These are phyloP conservation scores for Umbilicaria muhlenbergii DNA, from an alignment of 495 filamentous ascomycete genomes.

Conservation along the genomic window DNA sequence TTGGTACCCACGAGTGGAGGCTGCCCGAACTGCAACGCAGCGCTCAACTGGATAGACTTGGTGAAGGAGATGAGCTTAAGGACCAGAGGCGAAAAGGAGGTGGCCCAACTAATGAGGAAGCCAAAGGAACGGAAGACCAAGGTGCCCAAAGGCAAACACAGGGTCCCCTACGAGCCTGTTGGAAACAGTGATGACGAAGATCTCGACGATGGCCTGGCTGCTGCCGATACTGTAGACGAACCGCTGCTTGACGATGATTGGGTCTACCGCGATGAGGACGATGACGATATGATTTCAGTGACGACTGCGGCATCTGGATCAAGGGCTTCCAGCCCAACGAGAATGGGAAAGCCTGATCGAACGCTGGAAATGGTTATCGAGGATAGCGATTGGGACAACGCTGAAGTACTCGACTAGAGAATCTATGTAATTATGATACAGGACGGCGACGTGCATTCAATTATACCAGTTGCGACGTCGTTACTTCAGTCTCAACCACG, in stretches of 20 bases:
- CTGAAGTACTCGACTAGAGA: conserved; percentile 30
- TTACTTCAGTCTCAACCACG: too few relatives aligned
- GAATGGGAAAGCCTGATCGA: conserved; percentile 6
- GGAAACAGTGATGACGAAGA: conserved; percentile 4
- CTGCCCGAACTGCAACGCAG: conserved; percentile 54
- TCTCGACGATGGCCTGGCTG: conserved; percentile 7
- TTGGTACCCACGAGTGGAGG: conserved; percentile 53
- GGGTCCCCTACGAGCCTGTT: not conserved
- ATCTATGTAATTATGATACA: not conserved
- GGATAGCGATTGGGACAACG: conserved; percentile 45
- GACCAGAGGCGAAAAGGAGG: conserved; percentile 45
- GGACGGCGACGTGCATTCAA: not conserved
- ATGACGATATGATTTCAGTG: conserved; percentile 13
- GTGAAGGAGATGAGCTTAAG: conserved; percentile 70
- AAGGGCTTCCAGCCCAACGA: conserved; percentile 9
- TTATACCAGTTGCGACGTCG: too few relatives aligned
- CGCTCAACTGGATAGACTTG: conserved; percentile 57
- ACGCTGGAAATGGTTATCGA: conserved; percentile 34
- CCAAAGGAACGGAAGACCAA: conserved; percentile 17
- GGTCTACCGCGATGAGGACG: conserved; percentile 17
- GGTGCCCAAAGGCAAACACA: conserved; percentile 6
- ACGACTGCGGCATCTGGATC: conserved; percentile 22
- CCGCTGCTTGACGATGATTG: conserved; percentile 9
- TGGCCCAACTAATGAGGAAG: conserved; percentile 47
- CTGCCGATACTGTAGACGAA: conserved; percentile 10